phyloP scores from a whole-genome alignment of 345 rosid species.

The Linum tenue region DNA sequence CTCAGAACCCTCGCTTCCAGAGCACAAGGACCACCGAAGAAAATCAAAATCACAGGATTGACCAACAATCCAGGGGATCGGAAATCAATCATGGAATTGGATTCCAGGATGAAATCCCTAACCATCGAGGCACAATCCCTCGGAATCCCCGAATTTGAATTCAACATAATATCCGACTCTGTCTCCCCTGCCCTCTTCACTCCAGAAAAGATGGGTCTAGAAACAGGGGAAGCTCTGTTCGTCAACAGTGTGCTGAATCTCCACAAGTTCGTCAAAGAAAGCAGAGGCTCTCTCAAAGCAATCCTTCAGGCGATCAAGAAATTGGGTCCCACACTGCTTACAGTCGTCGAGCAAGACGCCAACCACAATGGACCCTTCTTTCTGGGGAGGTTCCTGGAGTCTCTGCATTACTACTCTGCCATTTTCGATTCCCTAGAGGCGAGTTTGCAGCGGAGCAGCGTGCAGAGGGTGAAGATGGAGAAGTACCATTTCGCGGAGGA shows the following conservation, averaged over 20 bases:
- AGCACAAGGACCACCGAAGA: conserved; percentile 35
- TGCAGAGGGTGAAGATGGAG: conserved; percentile 49
- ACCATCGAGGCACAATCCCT: conserved; percentile 27
- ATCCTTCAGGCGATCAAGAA: conserved; percentile 59
- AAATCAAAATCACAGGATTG: conserved; percentile 39
- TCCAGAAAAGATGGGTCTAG: conserved; percentile 32
- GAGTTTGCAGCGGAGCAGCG: conserved; percentile 39
- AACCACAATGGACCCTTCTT: conserved; percentile 66
- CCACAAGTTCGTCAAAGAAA: conserved; percentile 56
- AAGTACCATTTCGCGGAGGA: conserved; percentile 45
- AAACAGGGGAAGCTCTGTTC: conserved; percentile 42
- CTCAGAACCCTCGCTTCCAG: conserved; percentile 46
- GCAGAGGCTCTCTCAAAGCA: conserved; percentile 53
- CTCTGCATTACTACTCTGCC: conserved; percentile 61
- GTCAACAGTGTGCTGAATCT: conserved; percentile 47
- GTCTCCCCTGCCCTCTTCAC: conserved; percentile 32
- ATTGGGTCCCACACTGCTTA: conserved; percentile 38
- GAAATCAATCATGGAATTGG: conserved; percentile 11
- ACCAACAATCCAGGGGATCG: conserved; percentile 9
- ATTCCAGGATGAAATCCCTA: conserved; percentile 31
- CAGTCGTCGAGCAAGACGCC: conserved; percentile 57
- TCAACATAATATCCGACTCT: conserved; percentile 21
- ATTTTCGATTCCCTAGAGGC: conserved; percentile 57
- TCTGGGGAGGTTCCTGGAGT: conserved; percentile 58
- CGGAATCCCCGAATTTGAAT: conserved; percentile 32